Conservation (phyloP, 2,329 filamentous ascomycete genomes). For the Penicillium concentricum region DNA sequence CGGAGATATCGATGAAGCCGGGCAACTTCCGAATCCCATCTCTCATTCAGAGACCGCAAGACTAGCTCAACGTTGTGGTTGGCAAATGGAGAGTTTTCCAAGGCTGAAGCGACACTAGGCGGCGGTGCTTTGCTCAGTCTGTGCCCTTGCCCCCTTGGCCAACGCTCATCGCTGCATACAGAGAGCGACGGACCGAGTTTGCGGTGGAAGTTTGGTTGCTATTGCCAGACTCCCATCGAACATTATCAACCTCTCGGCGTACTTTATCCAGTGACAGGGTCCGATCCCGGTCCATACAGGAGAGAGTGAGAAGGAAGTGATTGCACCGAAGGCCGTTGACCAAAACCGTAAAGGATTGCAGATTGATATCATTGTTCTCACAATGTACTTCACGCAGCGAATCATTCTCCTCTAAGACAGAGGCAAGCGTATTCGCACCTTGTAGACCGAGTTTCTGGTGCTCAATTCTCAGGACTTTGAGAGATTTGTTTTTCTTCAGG, state of each 20-base stretch:
- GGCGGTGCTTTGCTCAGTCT: conserved; percentile 34
- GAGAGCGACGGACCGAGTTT: conserved; percentile 44
- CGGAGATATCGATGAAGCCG: conserved; percentile 46
- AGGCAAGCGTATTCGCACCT: conserved; percentile 67
- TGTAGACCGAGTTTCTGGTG: conserved; percentile 68
- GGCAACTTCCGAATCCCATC: conserved; percentile 47
- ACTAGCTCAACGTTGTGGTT: conserved; percentile 43
- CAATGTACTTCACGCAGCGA: conserved; percentile 66
- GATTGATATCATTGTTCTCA: conserved; percentile 69
- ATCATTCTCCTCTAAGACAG: conserved; percentile 64
- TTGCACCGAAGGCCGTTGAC: conserved; percentile 69
- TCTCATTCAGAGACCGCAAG: conserved; percentile 42
- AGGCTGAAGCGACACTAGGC: conserved; percentile 17
- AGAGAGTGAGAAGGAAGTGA: conserved; percentile 60
- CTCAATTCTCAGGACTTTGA: conserved; percentile 64
- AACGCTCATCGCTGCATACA: conserved; percentile 42
- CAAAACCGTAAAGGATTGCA: conserved; percentile 68
- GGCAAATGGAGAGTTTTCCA: conserved; percentile 27
- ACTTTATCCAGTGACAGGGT: conserved; percentile 60
- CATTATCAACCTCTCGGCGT: conserved; percentile 55
- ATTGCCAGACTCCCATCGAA: conserved; percentile 43
- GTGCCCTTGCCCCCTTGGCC: conserved; percentile 30
- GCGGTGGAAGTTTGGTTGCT: conserved; percentile 31
- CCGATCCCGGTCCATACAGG: conserved; percentile 62
- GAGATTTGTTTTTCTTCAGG: conserved; percentile 61